A percentile compares a stretch with the other conserved stretches of the same genome.
Evolutionary conservation across 2,329 filamentous ascomycete species (phyloP).

Genomic region (Cercospora zeina): DNA sequence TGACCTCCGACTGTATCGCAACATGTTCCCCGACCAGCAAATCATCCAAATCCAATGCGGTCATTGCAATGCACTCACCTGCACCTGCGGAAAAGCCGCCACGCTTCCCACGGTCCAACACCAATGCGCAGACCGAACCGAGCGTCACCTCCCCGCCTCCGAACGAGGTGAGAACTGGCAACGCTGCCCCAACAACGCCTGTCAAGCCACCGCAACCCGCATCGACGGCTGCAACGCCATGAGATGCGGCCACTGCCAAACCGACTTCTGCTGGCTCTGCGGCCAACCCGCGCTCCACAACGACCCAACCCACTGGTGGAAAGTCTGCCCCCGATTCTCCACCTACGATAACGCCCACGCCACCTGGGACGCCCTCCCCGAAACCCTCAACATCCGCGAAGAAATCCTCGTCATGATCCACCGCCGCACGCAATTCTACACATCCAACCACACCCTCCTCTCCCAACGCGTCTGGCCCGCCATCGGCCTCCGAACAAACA

Average conservation of each 20-base stretch:
- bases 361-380: neutral
- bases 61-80: neutral
- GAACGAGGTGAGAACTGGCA: constrained; percentile 1
- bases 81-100: neutral
- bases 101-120: neutral
- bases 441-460: too few species aligned
- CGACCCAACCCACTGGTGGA: neutral
- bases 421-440: too few species aligned
- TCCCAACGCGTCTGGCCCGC: too few species aligned
- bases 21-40: too few species aligned
- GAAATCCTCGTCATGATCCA: too few species aligned
- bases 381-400: too few species aligned
- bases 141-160: neutral
- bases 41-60: neutral
- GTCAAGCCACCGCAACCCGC: neutral
- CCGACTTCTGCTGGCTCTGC: neutral
- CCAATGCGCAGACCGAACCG: neutral
- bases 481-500: too few species aligned
- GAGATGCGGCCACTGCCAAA: neutral
- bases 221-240: constrained; percentile 4
- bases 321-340: neutral
- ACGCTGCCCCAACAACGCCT: neutral
- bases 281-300: neutral
- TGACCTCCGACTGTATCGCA: neutral
- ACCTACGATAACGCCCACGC: neutral